These are phyloP conservation scores for Trifolium repens DNA, from an alignment of 306 rosid genomes.

Conservation along the genomic window DNA sequence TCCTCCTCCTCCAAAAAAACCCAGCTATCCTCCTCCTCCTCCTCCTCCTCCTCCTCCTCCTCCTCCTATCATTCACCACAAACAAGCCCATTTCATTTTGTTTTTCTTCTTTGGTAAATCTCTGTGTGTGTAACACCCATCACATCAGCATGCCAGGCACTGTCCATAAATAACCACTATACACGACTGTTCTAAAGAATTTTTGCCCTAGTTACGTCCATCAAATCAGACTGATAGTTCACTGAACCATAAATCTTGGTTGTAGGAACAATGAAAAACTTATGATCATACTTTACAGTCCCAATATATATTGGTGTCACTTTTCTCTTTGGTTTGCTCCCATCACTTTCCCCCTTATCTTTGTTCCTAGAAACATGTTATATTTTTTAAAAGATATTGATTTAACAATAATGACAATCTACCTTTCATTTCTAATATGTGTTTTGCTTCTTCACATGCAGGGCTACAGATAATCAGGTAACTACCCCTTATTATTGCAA, in stretches of 20 bases:
- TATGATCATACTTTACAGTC: constrained; percentile 7
- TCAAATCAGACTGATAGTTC: constrained; percentile 8
- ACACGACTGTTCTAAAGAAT: background rate
- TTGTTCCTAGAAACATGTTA: background rate
- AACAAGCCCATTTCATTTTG: too few species aligned
- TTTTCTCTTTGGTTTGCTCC: constrained; percentile 21
- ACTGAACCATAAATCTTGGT: constrained; percentile 20
- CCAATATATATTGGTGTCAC: constrained; percentile 17
- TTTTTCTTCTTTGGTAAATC: too few species aligned
- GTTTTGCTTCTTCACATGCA: constrained; percentile 53
- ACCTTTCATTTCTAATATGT: constrained; percentile 41
- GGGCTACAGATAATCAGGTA: constrained; percentile 98
- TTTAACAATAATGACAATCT: constrained; percentile 15
- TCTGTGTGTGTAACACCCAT: too few species aligned
- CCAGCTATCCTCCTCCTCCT: background rate
- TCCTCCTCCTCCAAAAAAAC: background rate
- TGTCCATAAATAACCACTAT: constrained; percentile 10
- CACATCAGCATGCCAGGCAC: constrained; percentile 13
- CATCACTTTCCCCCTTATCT: constrained; percentile 22
- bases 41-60: background rate
- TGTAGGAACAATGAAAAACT: constrained; percentile 10
- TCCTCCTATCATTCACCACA: too few species aligned
- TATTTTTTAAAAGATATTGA: background rate
- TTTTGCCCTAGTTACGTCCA: background rate
- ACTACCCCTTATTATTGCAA: constrained; percentile 29